Base-by-base conservation (phyloP, 257 asterid species). In the Solanum arcanum region DNA sequence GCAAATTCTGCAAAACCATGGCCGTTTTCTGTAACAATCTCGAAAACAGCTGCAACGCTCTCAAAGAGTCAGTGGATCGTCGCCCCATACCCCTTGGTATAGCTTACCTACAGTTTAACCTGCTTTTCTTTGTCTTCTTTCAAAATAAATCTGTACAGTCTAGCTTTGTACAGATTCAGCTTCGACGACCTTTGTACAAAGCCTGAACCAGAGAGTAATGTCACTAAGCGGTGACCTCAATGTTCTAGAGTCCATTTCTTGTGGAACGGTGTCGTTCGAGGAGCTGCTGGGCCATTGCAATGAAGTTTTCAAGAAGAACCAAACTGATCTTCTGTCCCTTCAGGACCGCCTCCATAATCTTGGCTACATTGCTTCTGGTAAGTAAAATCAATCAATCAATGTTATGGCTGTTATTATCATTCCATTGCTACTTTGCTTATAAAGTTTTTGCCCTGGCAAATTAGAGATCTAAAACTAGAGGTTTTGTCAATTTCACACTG, bases 231-330 rank as follows among this genome's bases (percentile, higher is more conserved):
- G 89, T n/a, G 97, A 97, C 88, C 92, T 97, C 91, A 93, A 93
- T 94, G 89, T 94, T 93, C 92, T 97, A 76, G 99, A 97, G 83
- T 94, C 98, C 52, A 94, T 97, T 98, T 90, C 97, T 46, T 94
- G 90, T 27, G 98, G 91, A 14, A 94, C 98, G 82, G 99, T 97
- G 87, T 97, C 98, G 84, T 97, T 97, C 33, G 99, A 94, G 95
- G 99, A 97, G 94, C 96, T 97, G 46, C 87, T 95, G 46, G 99
- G 99, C 66, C 97, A 95, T 91, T 95, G 98, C 95, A 91, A 89
- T 41, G 97, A 97, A 91, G 94, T 97, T 77, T 90, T 91, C 90
- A 95, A 94, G 91, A 91, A 91, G 91, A 95, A 93, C 86, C 95
- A 93, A 82, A 88, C 44, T 66, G 95, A 92, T 73, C 89, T 94